Base-by-base conservation (phyloP, 2,329 filamentous ascomycete genomes). In the Aaosphaeria pasadenensis region DNA sequence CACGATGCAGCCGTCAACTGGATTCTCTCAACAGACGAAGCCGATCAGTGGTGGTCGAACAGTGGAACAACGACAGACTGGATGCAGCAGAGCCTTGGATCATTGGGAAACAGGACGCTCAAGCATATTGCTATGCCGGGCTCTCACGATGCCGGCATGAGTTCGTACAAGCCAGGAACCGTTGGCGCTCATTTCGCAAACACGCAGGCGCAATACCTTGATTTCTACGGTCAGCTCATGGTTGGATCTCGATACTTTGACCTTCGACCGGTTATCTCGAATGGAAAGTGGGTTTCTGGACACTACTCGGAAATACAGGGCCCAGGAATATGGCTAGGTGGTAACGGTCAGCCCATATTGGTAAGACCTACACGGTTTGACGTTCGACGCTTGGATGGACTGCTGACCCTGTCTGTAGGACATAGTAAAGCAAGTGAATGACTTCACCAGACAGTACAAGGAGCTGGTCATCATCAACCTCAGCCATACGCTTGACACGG, bases 141-240 rank as follows among this genome's bases (percentile, higher is more conserved):
- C 6, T 71, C 74, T 4, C 76, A 80, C 50, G 74, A 79, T 48
- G 66, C 75, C 0, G 77, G 75, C n/a, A 79, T 80, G 75, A 71
- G 67, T 28, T 64, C 51, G 1, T 74, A 75, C 50, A 71, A 60
- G 11, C 55, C 59, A 1, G 63, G 67, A 11, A 73, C 74, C 4
- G 62, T 67, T 33, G 62, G 73, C 7, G 74, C 71, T 4, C 60
- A 60, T 13, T 58, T 61, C n/a, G 51, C 59, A 7, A 77, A 78
- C 47, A 76, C 71, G 1, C 70, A 75, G 48, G 75, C 73, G 0
- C 77, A 80, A 44, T 71, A 70, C 9, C 58, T 77, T 42, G 66
- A 69, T 51, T 70, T 77, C 45, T 71, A 73, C 51, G 59, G 73
- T 40, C 77, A 80, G 49, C 69, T 79, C 7, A 64, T 68, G 17